A percentile compares a stretch with the other conserved stretches of the same genome.
Conservation (phyloP, 129 eudicot species). For the Dittrichia graveolens region DNA sequence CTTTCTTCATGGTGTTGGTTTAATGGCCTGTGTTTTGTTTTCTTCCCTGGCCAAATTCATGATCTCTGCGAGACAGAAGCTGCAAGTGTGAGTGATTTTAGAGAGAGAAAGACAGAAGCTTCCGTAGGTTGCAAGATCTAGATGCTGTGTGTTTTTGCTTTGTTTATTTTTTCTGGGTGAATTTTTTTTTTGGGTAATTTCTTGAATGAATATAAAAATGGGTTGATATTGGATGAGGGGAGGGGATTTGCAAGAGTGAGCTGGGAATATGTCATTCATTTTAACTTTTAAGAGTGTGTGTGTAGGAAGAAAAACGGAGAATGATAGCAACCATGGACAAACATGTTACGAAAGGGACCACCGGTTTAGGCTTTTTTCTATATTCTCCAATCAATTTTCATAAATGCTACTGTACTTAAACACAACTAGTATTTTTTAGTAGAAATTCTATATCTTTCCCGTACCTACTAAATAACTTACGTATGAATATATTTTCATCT, state of each 20-base stretch:
- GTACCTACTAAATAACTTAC: too few relatives aligned
- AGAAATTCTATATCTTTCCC: too few relatives aligned
- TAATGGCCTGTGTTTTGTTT: constrained; percentile 31
- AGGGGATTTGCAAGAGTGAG: constrained; percentile 6
- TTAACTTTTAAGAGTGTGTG: not conserved
- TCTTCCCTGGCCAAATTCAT: constrained; percentile 51
- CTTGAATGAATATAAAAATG: not conserved
- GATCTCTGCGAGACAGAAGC: constrained; percentile 2
- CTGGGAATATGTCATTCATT: constrained; percentile 12
- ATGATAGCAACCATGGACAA: constrained; percentile 32
- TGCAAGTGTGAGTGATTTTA: constrained; percentile 24
- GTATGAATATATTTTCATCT: too few relatives aligned
- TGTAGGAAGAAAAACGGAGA: constrained; percentile 17
- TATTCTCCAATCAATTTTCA: not conserved
- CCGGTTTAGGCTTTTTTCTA: not conserved
- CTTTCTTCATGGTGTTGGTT: constrained; percentile 34
- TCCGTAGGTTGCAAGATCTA: constrained; percentile 69
- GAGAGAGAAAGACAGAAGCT: constrained; percentile 54
- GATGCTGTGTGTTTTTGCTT: constrained; percentile 43
- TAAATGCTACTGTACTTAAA: not conserved
- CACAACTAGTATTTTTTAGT: too few relatives aligned
- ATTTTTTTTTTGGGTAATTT: constrained; percentile 10
- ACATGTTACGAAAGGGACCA: constrained; percentile 40
- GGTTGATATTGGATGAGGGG: not conserved
- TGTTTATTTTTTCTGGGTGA: constrained; percentile 1